Conservation (phyloP, 2,329 filamentous ascomycete genomes). For the Alternaria postmessia region DNA sequence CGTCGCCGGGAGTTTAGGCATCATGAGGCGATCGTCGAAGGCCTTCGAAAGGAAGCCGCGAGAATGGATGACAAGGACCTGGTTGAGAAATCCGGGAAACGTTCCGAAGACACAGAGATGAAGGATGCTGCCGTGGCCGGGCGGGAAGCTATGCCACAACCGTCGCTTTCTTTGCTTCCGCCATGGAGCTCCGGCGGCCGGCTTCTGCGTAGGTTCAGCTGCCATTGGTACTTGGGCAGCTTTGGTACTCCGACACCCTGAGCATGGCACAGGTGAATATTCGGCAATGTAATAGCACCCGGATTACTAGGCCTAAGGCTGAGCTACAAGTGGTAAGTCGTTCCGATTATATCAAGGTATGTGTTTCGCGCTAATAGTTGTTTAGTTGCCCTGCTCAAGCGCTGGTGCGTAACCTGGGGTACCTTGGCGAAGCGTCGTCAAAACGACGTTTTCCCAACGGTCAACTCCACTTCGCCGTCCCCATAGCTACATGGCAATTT, state of each 20-base stretch:
- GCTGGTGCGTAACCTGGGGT: background rate
- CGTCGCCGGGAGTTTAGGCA: background rate
- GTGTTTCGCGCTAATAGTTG: background rate
- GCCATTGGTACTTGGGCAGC: background rate
- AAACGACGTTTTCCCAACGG: background rate
- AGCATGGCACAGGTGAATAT: background rate
- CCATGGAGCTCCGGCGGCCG: background rate
- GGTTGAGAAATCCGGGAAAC: background rate
- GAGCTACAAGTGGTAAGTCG: background rate
- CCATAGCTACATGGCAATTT: background rate
- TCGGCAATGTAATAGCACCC: background rate
- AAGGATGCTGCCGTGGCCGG: background rate
- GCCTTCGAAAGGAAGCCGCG: background rate
- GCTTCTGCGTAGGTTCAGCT: background rate
- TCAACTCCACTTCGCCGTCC: background rate
- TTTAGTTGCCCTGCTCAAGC: background rate
- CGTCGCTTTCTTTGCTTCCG: background rate
- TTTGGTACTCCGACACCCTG: background rate
- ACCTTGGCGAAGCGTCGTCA: conserved; percentile 1
- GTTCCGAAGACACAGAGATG: background rate
- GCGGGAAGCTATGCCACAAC: background rate
- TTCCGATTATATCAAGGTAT: background rate
- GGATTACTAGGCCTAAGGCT: background rate
- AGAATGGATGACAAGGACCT: background rate
- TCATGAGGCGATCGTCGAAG: background rate